phyloP scores from a whole-genome alignment of 805 yeast genomes.

The Ogataea naganishii region DNA sequence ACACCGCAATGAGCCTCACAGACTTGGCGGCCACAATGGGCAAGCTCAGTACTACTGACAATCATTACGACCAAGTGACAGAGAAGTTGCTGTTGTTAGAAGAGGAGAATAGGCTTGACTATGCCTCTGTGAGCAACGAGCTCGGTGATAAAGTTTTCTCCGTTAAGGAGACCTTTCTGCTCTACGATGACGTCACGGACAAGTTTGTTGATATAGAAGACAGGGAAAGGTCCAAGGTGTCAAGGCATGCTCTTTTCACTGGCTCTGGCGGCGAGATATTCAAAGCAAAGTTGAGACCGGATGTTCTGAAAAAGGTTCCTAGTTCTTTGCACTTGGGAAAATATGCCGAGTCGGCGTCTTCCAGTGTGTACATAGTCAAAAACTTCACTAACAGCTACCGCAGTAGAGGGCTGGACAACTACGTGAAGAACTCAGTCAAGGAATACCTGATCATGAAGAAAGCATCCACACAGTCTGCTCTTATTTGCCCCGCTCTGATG shows the following conservation, averaged over 20 bases:
- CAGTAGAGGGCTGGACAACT: conserved; percentile 4
- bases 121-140: no score
- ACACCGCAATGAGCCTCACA: no score
- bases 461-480: conserved; percentile 1
- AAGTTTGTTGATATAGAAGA: neutral
- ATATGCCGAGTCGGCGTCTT: no score
- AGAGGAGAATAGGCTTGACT: no score
- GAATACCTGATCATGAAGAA: conserved; percentile 18
- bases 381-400: conserved; percentile 1
- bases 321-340: conserved; percentile 4
- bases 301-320: conserved; percentile 9
- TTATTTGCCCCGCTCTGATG: conserved; percentile 4
- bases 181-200: neutral
- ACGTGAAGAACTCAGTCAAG: conserved; percentile 15
- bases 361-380: no score
- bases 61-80: no score
- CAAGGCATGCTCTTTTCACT: conserved; percentile 2
- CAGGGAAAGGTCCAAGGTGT: conserved; percentile 1
- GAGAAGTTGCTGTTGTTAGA: no score
- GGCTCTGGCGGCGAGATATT: conserved; percentile 24
- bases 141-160: conserved; percentile 9
- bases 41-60: no score
- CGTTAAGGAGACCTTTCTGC: conserved; percentile 4
- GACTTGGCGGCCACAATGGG: no score
- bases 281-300: conserved; percentile 9